These are phyloP conservation scores for Parachaetomium inaequale DNA, from an alignment of 495 filamentous ascomycete species.

Conservation along the genomic window DNA sequence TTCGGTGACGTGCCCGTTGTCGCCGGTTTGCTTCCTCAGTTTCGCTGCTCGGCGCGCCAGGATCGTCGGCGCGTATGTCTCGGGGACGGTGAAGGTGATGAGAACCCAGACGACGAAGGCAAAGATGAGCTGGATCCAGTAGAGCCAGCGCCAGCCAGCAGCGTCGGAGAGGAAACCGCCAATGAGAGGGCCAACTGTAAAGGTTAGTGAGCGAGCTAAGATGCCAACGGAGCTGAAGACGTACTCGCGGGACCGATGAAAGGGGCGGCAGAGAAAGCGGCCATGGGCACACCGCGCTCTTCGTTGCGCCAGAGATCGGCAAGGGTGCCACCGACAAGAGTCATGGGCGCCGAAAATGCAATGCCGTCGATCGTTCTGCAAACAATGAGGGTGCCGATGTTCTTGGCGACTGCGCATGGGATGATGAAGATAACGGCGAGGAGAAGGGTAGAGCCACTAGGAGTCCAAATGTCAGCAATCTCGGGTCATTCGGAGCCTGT, in stretches of 20 bases:
- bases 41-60: conserved; percentile 62
- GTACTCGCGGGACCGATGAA: conserved; percentile 69
- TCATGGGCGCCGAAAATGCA: conserved; percentile 80
- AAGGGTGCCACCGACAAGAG: conserved; percentile 72
- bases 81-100: conserved; percentile 76
- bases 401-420: conserved; percentile 69
- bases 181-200: conserved; percentile 58
- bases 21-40: conserved; percentile 62
- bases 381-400: conserved; percentile 69
- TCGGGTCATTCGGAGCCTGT: not conserved
- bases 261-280: conserved; percentile 76
- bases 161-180: conserved; percentile 71
- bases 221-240: conserved; percentile 7
- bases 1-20: conserved; percentile 63
- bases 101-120: conserved; percentile 61
- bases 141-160: conserved; percentile 77
- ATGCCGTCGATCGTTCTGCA: conserved; percentile 74
- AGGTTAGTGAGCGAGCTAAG: not conserved
- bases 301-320: conserved; percentile 81
- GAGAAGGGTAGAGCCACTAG: conserved; percentile 50
- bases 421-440: conserved; percentile 73
- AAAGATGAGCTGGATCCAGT: conserved; percentile 77
- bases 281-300: conserved; percentile 80
- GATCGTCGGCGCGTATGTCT: conserved; percentile 74
- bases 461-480: not conserved